Evolutionary conservation across 257 asterid genomes (phyloP), one percentile per base, ranked within the genome.

Genomic region (Euphrasia confusa): DNA sequence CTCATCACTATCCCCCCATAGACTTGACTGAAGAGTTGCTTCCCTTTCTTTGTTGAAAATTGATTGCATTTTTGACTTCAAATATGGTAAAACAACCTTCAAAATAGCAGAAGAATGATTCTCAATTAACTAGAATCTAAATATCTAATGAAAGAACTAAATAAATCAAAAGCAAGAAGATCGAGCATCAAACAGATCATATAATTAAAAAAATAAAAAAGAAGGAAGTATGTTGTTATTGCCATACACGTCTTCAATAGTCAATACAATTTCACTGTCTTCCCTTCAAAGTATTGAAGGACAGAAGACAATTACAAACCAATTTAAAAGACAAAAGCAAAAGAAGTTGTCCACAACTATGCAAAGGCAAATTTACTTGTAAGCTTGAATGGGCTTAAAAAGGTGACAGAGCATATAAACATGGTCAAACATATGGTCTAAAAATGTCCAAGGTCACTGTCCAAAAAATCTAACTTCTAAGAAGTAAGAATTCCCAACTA

Each of bases 11-110:
- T 85, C 86, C 64, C 96, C 99, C 97, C 97, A 93, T 72, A 93
- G 85, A 78, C 91, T 93, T 65, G 94, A 96, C 81, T 85, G 96
- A 71, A 93, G 94, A 44, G 87, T 76, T 66, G 91, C 96, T 80
- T 93, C 97, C 78, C 97, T 85, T 84, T 93, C 96, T 79, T 68
- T 82, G 69, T 89, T 75, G 84, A 85, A 87, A 54, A 87, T 75
- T 32, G 95, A 77, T 64, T 83, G 91, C 84, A 93, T 61, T 68
- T 85, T 93, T 64, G 97, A 89, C 88, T 79, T 89, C 62, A 93
- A 66, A 72, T 89, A 93, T 3, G 99, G 96, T 64, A 93, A 83
- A 39, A 87, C 78, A 52, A 83, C 99, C 99, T 93, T 70, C 54
- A 63, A 64, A 78, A 58, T 47, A 64, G 54, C 69, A 58, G 56